Evolutionary conservation across 1,139 yeast genomes (phyloP).

Genomic region (Candida sojae): DNA sequence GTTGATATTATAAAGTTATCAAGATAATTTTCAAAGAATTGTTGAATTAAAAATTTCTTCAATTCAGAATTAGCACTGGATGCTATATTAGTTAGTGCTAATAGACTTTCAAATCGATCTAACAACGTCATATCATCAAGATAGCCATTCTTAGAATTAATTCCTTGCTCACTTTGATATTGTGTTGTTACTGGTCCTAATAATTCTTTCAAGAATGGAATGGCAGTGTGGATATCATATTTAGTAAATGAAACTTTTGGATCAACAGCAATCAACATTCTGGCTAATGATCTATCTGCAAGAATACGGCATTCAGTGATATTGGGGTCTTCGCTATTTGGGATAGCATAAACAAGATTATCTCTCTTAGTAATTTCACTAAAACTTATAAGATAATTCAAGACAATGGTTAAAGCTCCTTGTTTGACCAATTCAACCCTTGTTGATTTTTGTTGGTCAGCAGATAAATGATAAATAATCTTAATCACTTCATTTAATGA

Average conservation of each 20-base stretch:
- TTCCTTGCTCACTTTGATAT: constrained; percentile 18
- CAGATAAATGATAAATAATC: constrained; percentile 20
- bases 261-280: constrained; percentile 45
- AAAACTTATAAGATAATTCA: constrained; percentile 37
- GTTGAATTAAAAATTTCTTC: constrained; percentile 33
- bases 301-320: constrained; percentile 24
- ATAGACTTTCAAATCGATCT: constrained; percentile 46
- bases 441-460: constrained; percentile 23
- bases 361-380: constrained; percentile 25
- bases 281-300: constrained; percentile 41
- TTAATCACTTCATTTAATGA: constrained; percentile 12
- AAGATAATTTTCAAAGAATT: constrained; percentile 33
- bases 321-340: constrained; percentile 15
- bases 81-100: constrained; percentile 53
- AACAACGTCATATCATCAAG: constrained; percentile 29
- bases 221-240: constrained; percentile 38
- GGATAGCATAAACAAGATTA: constrained; percentile 20
- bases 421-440: constrained; percentile 46
- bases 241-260: constrained; percentile 40
- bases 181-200: constrained; percentile 34
- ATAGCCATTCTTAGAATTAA: constrained; percentile 16
- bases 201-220: constrained; percentile 52
- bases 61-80: constrained; percentile 29
- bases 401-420: constrained; percentile 42
- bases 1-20: constrained; percentile 42